These are phyloP conservation scores for Turritis glabra DNA, from an alignment of 345 rosid genomes.

Conservation along the genomic window DNA sequence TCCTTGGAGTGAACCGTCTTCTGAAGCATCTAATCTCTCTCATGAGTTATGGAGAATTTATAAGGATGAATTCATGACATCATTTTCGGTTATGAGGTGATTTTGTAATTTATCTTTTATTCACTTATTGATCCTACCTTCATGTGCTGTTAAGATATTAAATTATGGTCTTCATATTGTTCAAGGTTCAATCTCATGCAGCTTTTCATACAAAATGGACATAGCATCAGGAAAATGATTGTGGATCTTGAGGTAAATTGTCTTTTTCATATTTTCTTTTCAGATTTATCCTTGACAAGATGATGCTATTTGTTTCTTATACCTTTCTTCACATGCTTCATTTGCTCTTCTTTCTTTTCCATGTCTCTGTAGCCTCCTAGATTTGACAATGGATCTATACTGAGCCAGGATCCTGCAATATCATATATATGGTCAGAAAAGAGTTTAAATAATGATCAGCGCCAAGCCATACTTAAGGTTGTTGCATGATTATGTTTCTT, in stretches of 20 bases:
- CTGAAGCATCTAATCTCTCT: constrained; percentile 51
- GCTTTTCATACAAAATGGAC: constrained; percentile 64
- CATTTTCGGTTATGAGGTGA: constrained; percentile 90
- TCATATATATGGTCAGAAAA: constrained; percentile 90
- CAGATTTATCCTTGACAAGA: constrained; percentile 6
- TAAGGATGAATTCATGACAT: constrained; percentile 80
- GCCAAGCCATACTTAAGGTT: constrained; percentile 96
- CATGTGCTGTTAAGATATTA: constrained; percentile 12
- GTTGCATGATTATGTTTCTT: constrained; percentile 24
- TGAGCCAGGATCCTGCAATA: constrained; percentile 96
- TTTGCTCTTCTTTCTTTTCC: constrained; percentile 18
- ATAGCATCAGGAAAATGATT: constrained; percentile 73
- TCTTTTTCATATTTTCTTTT: constrained; percentile 22
- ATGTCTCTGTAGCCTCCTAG: constrained; percentile 70
- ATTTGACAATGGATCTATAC: constrained; percentile 85
- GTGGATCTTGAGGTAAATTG: constrained; percentile 88
- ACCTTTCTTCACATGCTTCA: constrained; percentile 9
- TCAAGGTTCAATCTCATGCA: constrained; percentile 89
- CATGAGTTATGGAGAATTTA: constrained; percentile 74
- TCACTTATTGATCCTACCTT: constrained; percentile 19
- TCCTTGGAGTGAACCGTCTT: constrained; percentile 59
- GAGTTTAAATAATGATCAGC: constrained; percentile 91
- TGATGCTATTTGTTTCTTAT: constrained; percentile 12
- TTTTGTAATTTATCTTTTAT: constrained; percentile 9
- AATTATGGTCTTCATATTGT: constrained; percentile 19